Evolutionary conservation across 257 asterid genomes (phyloP), one percentile per base, ranked within the genome.

Genomic region (Verbena officinalis): DNA sequence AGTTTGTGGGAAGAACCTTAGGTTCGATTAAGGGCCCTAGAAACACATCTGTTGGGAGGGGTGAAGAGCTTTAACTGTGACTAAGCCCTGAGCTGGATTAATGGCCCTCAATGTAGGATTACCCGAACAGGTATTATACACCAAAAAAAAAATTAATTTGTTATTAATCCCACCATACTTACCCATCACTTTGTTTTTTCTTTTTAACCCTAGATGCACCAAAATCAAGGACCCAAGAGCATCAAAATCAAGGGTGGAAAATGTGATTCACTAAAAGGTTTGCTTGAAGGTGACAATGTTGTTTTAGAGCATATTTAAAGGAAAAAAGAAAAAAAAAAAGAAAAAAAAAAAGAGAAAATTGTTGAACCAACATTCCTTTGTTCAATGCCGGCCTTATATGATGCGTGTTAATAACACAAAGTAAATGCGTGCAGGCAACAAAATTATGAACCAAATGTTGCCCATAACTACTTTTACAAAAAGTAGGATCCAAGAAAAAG

Each of bases 371-470:
- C 67, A 68, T 62, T 21, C 55, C 9, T 59, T 55, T 66, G 27
- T 45, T 59, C 67, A 9, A 11, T 27, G 8, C 0, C 10, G n/a
- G n/a, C n/a, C n/a, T n/a, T n/a, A 9, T 33, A 61, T 54, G 68
- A 70, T 59, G 77, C 76, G 76, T 75, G 77, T 70, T 44, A 38
- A 10, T 36, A 54, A 65, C 67, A 70, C 71, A 71, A 71, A 75
- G 68, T 71, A 64, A 68, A 72, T 46, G 65, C 66, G 64, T 61
- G 61, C 36, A 42, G 64, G 65, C 73, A 75, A 65, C 65, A 50
- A 39, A 20, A 70, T 70, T 59, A 65, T 53, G 70, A 59, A 19
- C 67, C 68, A 55, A 65, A 33, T 39, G 16, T 42, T 55, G 60
- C 33, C 59, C 59, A 59, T 69, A 39, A 59, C 58, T 44, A 62